These are phyloP conservation scores for Paramecium sexaurelia DNA, from an alignment of 73 alveolate species.

Conservation along the genomic window DNA sequence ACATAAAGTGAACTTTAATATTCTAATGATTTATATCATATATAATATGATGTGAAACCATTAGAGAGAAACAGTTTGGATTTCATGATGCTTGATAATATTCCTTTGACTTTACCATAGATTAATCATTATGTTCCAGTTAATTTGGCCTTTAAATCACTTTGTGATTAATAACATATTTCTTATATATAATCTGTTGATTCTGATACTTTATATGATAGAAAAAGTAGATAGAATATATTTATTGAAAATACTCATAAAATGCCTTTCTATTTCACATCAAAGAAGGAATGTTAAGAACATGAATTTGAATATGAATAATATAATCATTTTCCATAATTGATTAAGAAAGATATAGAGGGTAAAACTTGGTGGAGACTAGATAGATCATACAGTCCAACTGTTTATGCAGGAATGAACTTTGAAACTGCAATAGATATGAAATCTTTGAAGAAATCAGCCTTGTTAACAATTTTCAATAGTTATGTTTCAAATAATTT, in stretches of 20 bases:
- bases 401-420: conserved; percentile 16
- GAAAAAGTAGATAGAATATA: conserved; percentile 9
- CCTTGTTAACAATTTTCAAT: background rate
- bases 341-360: background rate
- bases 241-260: background rate
- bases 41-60: background rate
- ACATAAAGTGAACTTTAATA: background rate
- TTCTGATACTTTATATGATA: background rate
- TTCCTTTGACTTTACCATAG: background rate
- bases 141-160: background rate
- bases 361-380: conserved; percentile 59
- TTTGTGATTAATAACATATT: background rate
- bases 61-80: background rate
- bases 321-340: conserved; percentile 23
- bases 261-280: conserved; percentile 38
- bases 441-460: conserved; percentile 22
- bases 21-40: background rate
- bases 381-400: conserved; percentile 53
- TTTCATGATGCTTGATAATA: background rate
- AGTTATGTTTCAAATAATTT: background rate
- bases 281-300: conserved; percentile 9
- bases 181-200: conserved; percentile 32
- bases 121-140: conserved; percentile 24
- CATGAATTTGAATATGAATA: conserved; percentile 28
- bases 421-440: conserved; percentile 33